These are phyloP conservation scores for Globisporangium uncinulatum DNA, from an alignment of 352 stramenopile genomes.

Conservation along the genomic window DNA sequence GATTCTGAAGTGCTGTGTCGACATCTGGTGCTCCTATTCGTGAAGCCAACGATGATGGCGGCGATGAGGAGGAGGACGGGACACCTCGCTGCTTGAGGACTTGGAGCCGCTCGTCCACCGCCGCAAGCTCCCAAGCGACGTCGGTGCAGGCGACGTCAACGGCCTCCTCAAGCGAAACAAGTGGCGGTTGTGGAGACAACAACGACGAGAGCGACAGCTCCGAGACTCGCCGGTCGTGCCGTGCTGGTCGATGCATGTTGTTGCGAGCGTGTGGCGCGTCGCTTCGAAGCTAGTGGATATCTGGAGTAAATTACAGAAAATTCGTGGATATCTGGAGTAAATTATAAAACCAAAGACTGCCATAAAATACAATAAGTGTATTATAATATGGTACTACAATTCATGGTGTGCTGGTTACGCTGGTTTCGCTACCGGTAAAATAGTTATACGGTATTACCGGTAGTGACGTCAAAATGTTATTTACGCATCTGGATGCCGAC, in stretches of 20 bases:
- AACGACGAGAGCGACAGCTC: slow-evolving; percentile 4
- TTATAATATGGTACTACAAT: too few species aligned
- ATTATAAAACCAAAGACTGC: too few species aligned
- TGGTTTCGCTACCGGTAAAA: too few species aligned
- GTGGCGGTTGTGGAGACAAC: slow-evolving; percentile 1
- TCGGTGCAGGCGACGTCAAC: slow-evolving; percentile 31
- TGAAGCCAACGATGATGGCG: background rate
- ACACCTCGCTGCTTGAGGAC: slow-evolving; percentile 14
- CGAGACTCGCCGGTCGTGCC: slow-evolving; percentile 9
- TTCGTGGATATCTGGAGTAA: too few species aligned
- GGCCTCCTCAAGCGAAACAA: slow-evolving; percentile 5
- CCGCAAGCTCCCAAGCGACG: slow-evolving; percentile 32
- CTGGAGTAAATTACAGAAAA: too few species aligned
- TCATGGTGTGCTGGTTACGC: too few species aligned
- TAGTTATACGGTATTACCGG: background rate
- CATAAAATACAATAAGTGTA: too few species aligned
- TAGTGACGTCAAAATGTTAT: background rate
- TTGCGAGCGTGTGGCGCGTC: too few species aligned
- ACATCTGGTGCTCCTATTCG: background rate
- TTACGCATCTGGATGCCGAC: background rate
- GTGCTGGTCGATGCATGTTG: background rate
- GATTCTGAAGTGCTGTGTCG: background rate
- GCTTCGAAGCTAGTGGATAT: too few species aligned
- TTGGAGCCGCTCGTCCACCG: slow-evolving; percentile 29
- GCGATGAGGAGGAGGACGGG: too few species aligned